Percentiles rank a stretch among this genome's conserved stretches.
Evolutionary conservation across 75 land plant species (phyloP).

Genomic region (Pinus tabuliformis): DNA sequence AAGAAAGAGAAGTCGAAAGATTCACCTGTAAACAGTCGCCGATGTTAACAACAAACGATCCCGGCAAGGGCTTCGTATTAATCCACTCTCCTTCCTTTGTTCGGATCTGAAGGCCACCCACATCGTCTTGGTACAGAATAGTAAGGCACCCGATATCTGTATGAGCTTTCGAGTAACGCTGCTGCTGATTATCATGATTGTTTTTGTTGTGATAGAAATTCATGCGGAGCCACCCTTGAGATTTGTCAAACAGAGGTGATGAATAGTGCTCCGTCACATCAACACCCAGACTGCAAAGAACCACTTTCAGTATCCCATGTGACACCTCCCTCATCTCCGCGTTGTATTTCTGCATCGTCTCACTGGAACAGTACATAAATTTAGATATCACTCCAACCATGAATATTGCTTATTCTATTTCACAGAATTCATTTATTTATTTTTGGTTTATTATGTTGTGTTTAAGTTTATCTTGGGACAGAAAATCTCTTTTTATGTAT

Average conservation of each 20-base stretch:
- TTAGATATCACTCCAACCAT: background rate
- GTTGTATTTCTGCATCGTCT: constrained; percentile 34
- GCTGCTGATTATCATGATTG: too few relatives aligned
- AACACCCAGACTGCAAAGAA: constrained; percentile 31
- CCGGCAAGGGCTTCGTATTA: constrained; percentile 38
- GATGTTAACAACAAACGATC: constrained; percentile 56
- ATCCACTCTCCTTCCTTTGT: constrained; percentile 55
- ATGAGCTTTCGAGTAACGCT: constrained; percentile 36
- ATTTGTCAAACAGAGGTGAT: constrained; percentile 28
- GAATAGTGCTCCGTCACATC: constrained; percentile 20
- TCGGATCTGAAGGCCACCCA: constrained; percentile 65
- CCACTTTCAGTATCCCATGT: constrained; percentile 16
- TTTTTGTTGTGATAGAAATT: constrained; percentile 42
- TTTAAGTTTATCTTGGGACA: too few relatives aligned
- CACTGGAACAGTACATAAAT: constrained; percentile 12
- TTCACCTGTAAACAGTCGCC: constrained; percentile 56
- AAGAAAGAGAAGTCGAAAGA: too few relatives aligned
- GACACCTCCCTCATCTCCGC: constrained; percentile 29
- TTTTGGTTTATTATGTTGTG: too few relatives aligned
- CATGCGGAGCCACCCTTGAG: constrained; percentile 46
- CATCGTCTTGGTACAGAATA: constrained; percentile 55
- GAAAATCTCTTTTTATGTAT: too few relatives aligned
- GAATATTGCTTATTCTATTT: too few relatives aligned
- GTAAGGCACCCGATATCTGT: constrained; percentile 64
- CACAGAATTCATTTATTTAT: too few relatives aligned